Evolutionary conservation across 345 rosid species (phyloP).

Genomic region (Hevea brasiliensis): DNA sequence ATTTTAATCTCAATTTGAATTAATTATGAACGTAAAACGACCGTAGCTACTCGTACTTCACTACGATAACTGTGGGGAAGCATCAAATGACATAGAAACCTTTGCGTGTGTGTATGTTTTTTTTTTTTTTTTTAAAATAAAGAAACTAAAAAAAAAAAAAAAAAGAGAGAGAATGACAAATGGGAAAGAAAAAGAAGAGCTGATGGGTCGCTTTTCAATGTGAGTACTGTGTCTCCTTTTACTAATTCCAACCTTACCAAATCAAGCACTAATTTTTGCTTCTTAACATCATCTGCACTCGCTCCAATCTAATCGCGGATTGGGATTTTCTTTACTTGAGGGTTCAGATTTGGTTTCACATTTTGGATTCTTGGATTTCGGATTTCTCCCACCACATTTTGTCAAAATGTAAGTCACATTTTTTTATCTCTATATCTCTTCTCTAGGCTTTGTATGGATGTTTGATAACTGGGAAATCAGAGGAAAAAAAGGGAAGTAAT

Average conservation of each 20-base stretch:
- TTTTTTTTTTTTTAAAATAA: too few relatives aligned
- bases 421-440: too few relatives aligned
- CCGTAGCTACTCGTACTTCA: neutral
- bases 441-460: neutral
- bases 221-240: slow-evolving; percentile 31
- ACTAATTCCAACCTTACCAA: slow-evolving; percentile 33
- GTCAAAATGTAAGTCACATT: slow-evolving; percentile 4
- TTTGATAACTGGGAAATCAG: neutral
- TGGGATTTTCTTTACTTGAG: neutral
- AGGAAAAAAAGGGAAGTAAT: neutral
- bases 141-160: slow-evolving; percentile 5
- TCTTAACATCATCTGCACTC: neutral
- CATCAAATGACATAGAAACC: neutral
- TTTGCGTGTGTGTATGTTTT: too few relatives aligned
- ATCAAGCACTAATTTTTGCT: too few relatives aligned
- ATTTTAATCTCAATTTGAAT: too few relatives aligned
- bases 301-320: slow-evolving; percentile 16
- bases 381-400: neutral
- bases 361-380: neutral
- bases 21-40: too few relatives aligned
- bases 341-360: neutral
- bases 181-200: slow-evolving; percentile 30
- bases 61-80: neutral
- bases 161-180: slow-evolving; percentile 18
- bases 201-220: slow-evolving; percentile 23